Conservation (phyloP, 345 rosid species). For the Trapa bicornis region DNA sequence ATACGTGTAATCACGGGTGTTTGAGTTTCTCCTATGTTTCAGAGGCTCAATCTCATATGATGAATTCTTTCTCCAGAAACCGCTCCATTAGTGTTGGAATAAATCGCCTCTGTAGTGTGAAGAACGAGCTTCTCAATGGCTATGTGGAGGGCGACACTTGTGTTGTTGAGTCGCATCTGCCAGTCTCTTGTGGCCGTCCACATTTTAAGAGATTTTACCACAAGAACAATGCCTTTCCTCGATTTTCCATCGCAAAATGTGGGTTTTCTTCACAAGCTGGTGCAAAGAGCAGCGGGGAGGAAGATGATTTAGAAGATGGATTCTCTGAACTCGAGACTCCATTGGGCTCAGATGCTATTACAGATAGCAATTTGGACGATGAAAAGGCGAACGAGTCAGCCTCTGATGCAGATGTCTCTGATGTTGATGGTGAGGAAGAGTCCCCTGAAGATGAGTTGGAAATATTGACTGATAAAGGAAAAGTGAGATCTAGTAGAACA, state of each 20-base stretch:
- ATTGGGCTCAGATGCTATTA: constrained; percentile 10
- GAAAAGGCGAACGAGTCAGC: constrained; percentile 24
- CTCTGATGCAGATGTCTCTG: constrained; percentile 34
- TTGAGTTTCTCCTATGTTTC: neutral
- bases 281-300: constrained; percentile 40
- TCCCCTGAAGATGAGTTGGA: constrained; percentile 28
- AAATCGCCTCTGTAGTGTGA: constrained; percentile 22
- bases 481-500: constrained; percentile 8
- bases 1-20: neutral
- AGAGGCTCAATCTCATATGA: neutral
- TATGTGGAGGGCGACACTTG: constrained; percentile 10
- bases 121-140: constrained; percentile 15
- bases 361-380: constrained; percentile 8
- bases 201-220: constrained; percentile 24
- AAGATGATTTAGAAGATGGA: constrained; percentile 49
- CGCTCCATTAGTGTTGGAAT: constrained; percentile 12
- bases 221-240: constrained; percentile 16
- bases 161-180: constrained; percentile 11
- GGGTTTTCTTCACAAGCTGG: constrained; percentile 55
- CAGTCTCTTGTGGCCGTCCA: constrained; percentile 9
- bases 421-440: constrained; percentile 34
- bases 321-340: constrained; percentile 57
- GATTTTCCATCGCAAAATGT: constrained; percentile 13
- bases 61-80: neutral
- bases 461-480: constrained; percentile 17